Base-by-base conservation (phyloP, 148 eudicot species). In the Rhododendron ovatum region DNA sequence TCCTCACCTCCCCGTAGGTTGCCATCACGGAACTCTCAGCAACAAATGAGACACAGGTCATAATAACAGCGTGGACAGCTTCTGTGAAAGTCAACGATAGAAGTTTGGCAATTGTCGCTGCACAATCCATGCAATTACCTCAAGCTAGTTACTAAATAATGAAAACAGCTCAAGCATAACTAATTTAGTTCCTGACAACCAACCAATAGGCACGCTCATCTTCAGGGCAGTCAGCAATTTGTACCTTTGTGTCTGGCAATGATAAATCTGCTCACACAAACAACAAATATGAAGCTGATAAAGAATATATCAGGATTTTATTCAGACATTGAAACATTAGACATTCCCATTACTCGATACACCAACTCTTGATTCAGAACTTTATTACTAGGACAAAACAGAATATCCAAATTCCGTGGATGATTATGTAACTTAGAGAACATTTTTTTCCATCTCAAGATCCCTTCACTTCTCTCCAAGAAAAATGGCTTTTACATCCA, bases 31-130 rank as follows among this genome's bases (percentile, higher is more conserved):
- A 93, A 67, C 89, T 94, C 95, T n/a, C 86, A 86, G 86, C 95
- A 94, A 87, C 95, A 94, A 41, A 55, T 81, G 65, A 93, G 91
- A 82, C 96, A 94, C 10, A 93, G 87, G 82, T 94, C 93, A 87
- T 91, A 91, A 39, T 63, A 26, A 82, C 94, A 90, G n/a, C 67
- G 48, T 3, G 92, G 87, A 45, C 96, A 94, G 85, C 90, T 91
- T 87, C 96, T 83, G 55, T 85, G 90, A 50, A 86, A 88, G 85
- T 94, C 95, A 85, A 84, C 88, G 79, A 93, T 90, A 55, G 91
- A 91, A 39, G 96, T 92, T 71, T 74, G 83, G 87, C 96, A 93
- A 86, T 87, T 85, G 86, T 90, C 81, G 86, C 94, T 94, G 91
- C 92, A 91, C 6, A 61, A 83, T 86, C 87, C 73, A 85, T 57